Evolutionary conservation across 1,284 basidiomycete genomes (phyloP).

Genomic region (Inonotus obliquus): DNA sequence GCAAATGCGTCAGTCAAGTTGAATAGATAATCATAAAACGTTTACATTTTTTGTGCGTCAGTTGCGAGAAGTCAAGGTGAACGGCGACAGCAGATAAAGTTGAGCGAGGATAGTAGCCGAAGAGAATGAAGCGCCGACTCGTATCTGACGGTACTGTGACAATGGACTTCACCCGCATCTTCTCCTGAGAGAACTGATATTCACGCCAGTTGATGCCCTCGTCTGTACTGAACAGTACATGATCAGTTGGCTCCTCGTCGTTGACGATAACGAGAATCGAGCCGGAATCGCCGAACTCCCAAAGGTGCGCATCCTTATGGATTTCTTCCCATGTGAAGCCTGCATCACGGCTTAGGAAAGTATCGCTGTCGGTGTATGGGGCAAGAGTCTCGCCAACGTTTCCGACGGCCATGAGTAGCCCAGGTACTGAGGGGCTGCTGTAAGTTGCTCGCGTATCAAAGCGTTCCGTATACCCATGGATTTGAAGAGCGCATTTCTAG

Average conservation of each 20-base stretch:
- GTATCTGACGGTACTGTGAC: conserved; percentile 90
- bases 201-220: conserved; percentile 87
- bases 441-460: conserved; percentile 87
- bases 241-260: conserved; percentile 90
- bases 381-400: conserved; percentile 87
- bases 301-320: conserved; percentile 95
- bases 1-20: conserved; percentile 18
- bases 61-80: conserved; percentile 84
- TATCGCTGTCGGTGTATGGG: conserved; percentile 85
- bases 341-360: conserved; percentile 93
- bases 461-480: conserved; percentile 96
- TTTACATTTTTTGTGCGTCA: conserved; percentile 75
- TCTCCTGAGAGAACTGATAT: conserved; percentile 75
- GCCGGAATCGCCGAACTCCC: conserved; percentile 98
- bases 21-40: conserved; percentile 17
- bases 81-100: conserved; percentile 60
- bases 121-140: conserved; percentile 84
- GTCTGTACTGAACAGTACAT: conserved; percentile 84
- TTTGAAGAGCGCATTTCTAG: conserved; percentile 81
- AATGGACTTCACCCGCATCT: conserved; percentile 73
- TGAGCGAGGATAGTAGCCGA: conserved; percentile 60
- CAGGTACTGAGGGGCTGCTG: conserved; percentile 87
- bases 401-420: conserved; percentile 95
- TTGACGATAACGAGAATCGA: conserved; percentile 91
- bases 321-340: conserved; percentile 99